A percentile compares a stretch with the other conserved stretches of the same genome.
These are phyloP conservation scores for Musa itinerans DNA, from an alignment of 176 grass and related monocot genomes.

Conservation along the genomic window DNA sequence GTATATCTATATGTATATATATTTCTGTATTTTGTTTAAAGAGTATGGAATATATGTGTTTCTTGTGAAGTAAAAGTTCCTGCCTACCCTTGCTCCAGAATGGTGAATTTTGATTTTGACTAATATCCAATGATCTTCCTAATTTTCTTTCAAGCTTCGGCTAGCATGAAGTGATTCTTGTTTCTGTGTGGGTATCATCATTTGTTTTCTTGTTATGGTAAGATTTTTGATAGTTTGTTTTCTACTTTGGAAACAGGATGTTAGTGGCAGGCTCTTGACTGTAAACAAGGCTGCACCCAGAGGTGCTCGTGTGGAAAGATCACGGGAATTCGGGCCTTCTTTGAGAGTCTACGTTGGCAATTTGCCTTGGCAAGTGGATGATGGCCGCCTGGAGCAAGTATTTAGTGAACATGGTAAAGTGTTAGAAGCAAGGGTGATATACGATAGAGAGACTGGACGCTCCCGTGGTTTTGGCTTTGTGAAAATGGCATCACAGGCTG, in stretches of 20 bases:
- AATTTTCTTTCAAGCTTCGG: not conserved
- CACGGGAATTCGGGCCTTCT: not conserved
- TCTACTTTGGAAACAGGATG: slow-evolving; percentile 1
- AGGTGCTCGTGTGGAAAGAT: not conserved
- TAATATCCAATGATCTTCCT: too few species aligned
- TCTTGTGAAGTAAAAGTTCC: too few species aligned
- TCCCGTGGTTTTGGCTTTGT: slow-evolving; percentile 19
- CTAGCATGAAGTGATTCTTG: too few species aligned
- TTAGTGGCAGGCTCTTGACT: slow-evolving; percentile 2
- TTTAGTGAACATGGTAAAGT: slow-evolving; percentile 18
- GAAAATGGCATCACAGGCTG: slow-evolving; percentile 1
- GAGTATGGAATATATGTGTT: too few species aligned
- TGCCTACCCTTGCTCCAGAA: too few species aligned
- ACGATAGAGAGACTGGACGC: slow-evolving; percentile 16
- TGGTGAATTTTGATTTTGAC: too few species aligned
- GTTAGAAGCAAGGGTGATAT: slow-evolving; percentile 7
- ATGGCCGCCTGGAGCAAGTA: slow-evolving; percentile 13
- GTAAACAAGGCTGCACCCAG: slow-evolving; percentile 16
- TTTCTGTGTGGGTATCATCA: not conserved
- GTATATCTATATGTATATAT: too few species aligned
- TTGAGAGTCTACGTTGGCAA: slow-evolving; percentile 12
- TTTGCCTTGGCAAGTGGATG: slow-evolving; percentile 18
- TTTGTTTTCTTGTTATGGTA: not conserved
- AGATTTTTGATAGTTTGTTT: not conserved
- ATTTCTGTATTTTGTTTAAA: too few species aligned